Evolutionary conservation across 352 stramenopile genomes (phyloP).

Genomic region (Pythium phragmitis): DNA sequence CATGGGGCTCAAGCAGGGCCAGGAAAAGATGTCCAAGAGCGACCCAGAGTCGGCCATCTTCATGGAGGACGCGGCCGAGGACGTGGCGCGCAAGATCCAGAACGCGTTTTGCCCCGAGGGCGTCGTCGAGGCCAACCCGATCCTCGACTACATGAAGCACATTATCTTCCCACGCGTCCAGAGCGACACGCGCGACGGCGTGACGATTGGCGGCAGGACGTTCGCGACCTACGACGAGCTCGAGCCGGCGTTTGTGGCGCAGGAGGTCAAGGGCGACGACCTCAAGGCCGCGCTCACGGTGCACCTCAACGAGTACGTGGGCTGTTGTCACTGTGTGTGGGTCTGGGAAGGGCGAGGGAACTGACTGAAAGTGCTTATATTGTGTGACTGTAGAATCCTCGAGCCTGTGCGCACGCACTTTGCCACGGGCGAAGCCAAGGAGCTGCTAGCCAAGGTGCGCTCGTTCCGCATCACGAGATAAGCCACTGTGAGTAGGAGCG

Average conservation of each 20-base stretch:
- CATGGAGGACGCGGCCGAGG: slow-evolving; percentile 96
- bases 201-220: slow-evolving; percentile 53
- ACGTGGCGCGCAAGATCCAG: slow-evolving; percentile 97
- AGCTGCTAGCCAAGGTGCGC: slow-evolving; percentile 95
- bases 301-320: slow-evolving; percentile 91
- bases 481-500: not conserved
- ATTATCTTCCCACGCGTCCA: slow-evolving; percentile 93
- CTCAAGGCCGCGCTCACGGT: slow-evolving; percentile 92
- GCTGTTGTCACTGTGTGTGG: not conserved
- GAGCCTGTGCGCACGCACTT: slow-evolving; percentile 98
- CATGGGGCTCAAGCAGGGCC: slow-evolving; percentile 97
- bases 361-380: slow-evolving; percentile 1
- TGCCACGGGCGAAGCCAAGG: slow-evolving; percentile 91
- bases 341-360: not conserved
- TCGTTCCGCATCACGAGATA: slow-evolving; percentile 96
- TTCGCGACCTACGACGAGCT: slow-evolving; percentile 92
- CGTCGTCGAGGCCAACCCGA: slow-evolving; percentile 92
- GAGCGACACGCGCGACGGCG: slow-evolving; percentile 37
- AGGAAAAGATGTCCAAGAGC: slow-evolving; percentile 99
- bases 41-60: slow-evolving; percentile 98
- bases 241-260: slow-evolving; percentile 88
- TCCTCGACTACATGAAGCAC: slow-evolving; percentile 97
- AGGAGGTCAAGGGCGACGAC: slow-evolving; percentile 90
- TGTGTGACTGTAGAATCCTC: slow-evolving; percentile 72
- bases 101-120: slow-evolving; percentile 96